A percentile compares a stretch with the other conserved stretches of the same genome.
Evolutionary conservation across 2,329 filamentous ascomycete genomes (phyloP).

Genomic region (Tothia fuscella): DNA sequence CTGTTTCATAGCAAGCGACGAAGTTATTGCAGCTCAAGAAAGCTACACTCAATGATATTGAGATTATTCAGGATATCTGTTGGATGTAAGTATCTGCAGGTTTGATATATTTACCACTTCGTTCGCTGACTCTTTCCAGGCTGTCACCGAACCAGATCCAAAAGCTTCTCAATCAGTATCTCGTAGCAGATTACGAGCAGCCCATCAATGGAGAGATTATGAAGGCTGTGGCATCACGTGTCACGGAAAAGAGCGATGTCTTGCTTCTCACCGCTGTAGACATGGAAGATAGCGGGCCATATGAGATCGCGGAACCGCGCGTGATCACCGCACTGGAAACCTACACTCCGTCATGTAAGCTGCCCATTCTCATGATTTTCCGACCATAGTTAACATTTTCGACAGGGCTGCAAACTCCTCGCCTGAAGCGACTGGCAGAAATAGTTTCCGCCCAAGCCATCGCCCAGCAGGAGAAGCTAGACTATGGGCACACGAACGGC

Average conservation of each 20-base stretch:
- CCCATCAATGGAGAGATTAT: slow-evolving; percentile 99
- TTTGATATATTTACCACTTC: neutral
- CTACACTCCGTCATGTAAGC: slow-evolving; percentile 92
- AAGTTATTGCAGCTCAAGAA: slow-evolving; percentile 98
- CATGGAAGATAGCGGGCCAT: slow-evolving; percentile 97
- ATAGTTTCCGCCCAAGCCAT: slow-evolving; percentile 96
- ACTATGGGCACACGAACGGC: slow-evolving; percentile 30
- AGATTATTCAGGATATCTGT: slow-evolving; percentile 99
- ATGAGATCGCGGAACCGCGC: slow-evolving; percentile 94
- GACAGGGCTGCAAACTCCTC: slow-evolving; percentile 85
- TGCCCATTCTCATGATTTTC: neutral
- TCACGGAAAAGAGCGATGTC: slow-evolving; percentile 97
- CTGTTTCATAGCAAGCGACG: slow-evolving; percentile 87
- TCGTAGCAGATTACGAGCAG: slow-evolving; percentile 97
- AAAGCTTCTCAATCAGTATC: slow-evolving; percentile 95
- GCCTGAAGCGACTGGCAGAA: slow-evolving; percentile 91
- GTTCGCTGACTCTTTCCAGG: slow-evolving; percentile 43
- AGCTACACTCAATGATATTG: slow-evolving; percentile 95
- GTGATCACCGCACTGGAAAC: slow-evolving; percentile 95
- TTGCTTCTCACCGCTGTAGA: slow-evolving; percentile 87
- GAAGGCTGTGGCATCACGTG: slow-evolving; percentile 94
- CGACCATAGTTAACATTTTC: slow-evolving; percentile 16
- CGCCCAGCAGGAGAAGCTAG: slow-evolving; percentile 81
- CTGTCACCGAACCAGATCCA: slow-evolving; percentile 98
- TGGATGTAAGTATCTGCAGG: slow-evolving; percentile 68